A percentile compares a stretch with the other conserved stretches of the same genome.
Conservation (phyloP, 768 basidiomycete genomes). For the Lactifluus hygrophoroides region DNA sequence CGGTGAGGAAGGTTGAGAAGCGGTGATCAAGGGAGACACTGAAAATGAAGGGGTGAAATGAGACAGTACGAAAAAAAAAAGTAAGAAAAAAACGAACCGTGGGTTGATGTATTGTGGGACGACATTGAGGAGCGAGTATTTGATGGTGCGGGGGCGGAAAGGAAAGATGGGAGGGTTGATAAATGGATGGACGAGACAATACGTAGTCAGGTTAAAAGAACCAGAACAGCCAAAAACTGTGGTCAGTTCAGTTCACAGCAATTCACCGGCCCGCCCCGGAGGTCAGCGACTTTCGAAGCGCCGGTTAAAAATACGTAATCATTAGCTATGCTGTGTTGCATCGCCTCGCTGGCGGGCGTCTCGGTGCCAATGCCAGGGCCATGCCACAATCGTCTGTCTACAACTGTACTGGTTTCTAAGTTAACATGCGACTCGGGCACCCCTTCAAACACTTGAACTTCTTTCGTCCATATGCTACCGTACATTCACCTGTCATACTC, state of each 20-base stretch:
- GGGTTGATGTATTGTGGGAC: neutral
- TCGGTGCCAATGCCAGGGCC: too few species aligned
- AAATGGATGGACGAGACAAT: neutral
- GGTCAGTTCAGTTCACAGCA: neutral
- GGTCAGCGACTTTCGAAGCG: too few species aligned
- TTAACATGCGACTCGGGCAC: too few species aligned
- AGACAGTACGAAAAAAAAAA: too few species aligned
- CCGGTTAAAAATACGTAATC: too few species aligned
- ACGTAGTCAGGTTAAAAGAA: neutral
- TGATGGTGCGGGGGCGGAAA: neutral
- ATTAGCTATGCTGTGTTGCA: too few species aligned
- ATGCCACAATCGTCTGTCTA: too few species aligned
- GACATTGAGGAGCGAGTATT: slow-evolving; percentile 5
- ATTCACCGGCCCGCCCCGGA: neutral
- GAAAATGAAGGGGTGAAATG: neutral
- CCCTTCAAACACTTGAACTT: too few species aligned
- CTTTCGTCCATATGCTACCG: neutral
- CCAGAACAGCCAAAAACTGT: neutral
- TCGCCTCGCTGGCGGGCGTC: too few species aligned
- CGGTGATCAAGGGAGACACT: slow-evolving; percentile 14
- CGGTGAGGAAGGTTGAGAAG: slow-evolving; percentile 20
- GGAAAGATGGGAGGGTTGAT: neutral
- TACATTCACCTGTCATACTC: neutral
- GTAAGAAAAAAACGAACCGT: slow-evolving; percentile 1
- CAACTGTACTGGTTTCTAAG: too few species aligned